Conservation (phyloP, 176 grass and related monocot species). For the Neostapfia colusana region DNA sequence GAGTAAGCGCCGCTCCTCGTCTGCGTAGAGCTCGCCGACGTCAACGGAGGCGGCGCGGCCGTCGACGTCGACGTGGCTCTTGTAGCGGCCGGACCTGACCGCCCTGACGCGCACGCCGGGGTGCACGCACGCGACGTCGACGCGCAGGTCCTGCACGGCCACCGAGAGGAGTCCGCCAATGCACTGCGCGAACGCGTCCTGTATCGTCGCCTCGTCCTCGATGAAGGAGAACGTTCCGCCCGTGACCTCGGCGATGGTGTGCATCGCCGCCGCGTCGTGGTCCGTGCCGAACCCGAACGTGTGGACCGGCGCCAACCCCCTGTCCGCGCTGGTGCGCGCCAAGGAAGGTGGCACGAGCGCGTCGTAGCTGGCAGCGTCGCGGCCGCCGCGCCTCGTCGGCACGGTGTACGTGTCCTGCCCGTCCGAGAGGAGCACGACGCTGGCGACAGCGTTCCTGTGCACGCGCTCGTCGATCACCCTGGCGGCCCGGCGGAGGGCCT, state of each 20-base stretch:
- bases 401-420: conserved; percentile 76
- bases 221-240: conserved; percentile 87
- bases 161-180: conserved; percentile 65
- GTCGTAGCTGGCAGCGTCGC: conserved; percentile 39
- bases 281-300: conserved; percentile 76
- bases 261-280: conserved; percentile 83
- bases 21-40: conserved; percentile 79
- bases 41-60: conserved; percentile 47
- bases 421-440: conserved; percentile 83
- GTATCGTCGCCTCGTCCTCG: conserved; percentile 56
- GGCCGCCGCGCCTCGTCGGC: conserved; percentile 1
- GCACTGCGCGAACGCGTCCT: conserved; percentile 79
- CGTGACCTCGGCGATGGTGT: conserved; percentile 61
- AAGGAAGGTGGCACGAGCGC: conserved; percentile 61
- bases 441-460: conserved; percentile 56
- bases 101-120: conserved; percentile 38
- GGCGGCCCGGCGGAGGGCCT: conserved; percentile 56
- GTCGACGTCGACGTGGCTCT: conserved; percentile 42
- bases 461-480: conserved; percentile 70
- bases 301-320: conserved; percentile 50
- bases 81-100: conserved; percentile 65
- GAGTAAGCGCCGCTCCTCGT: conserved; percentile 88
- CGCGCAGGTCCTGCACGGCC: conserved; percentile 53
- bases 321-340: not conserved
- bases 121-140: conserved; percentile 49